phyloP scores from a whole-genome alignment of 345 rosid species.

The Linum trigynum region DNA sequence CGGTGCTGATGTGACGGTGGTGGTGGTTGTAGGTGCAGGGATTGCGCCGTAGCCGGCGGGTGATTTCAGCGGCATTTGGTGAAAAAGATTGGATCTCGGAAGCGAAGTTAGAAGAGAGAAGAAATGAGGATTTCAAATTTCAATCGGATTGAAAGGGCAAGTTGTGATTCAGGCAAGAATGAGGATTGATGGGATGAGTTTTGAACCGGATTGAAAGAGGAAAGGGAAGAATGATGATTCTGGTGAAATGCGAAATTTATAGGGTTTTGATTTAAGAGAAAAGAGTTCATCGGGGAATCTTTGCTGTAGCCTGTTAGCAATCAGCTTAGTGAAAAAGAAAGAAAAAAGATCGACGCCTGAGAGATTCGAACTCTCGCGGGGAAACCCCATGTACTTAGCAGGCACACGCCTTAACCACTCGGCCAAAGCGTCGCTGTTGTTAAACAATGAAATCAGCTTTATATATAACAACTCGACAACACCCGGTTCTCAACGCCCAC shows the following conservation, averaged over 20 bases:
- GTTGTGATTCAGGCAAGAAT: no score
- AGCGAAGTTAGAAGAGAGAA: not conserved
- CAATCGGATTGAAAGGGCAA: no score
- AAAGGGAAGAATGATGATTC: no score
- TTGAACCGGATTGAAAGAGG: no score
- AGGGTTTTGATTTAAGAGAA: no score
- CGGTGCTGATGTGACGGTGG: slow-evolving; percentile 14
- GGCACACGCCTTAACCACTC: slow-evolving; percentile 10
- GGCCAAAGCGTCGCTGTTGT: slow-evolving; percentile 4
- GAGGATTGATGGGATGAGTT: no score
- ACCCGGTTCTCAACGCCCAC: no score
- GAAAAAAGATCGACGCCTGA: not conserved
- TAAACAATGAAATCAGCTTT: not conserved
- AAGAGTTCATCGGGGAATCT: no score
- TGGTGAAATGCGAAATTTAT: no score
- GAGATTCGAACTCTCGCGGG: slow-evolving; percentile 10
- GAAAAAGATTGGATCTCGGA: not conserved
- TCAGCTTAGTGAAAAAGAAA: no score
- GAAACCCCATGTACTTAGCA: slow-evolving; percentile 10
- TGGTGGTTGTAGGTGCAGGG: slow-evolving; percentile 11
- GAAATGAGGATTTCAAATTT: not conserved
- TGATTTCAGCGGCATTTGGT: slow-evolving; percentile 13
- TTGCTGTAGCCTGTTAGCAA: no score
- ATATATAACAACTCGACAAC: no score
- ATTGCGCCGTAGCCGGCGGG: slow-evolving; percentile 32